Percentiles rank a stretch among this genome's conserved stretches.
phyloP scores from a whole-genome alignment of 257 asterid genomes.

The Cinchona pubescens region DNA sequence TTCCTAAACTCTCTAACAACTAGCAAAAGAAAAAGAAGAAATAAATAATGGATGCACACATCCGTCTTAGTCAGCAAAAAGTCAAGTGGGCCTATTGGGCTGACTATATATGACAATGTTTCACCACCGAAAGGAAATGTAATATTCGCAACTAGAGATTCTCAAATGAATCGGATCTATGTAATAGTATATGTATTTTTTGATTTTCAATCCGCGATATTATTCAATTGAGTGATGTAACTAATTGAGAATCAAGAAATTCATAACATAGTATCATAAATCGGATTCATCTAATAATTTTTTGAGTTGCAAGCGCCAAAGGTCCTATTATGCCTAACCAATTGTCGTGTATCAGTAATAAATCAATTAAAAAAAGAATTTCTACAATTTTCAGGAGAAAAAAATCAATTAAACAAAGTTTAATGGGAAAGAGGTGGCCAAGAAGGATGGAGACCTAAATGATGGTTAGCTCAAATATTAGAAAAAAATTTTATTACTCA shows the following conservation, averaged over 20 bases:
- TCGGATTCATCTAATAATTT: no score
- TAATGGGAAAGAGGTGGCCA: not conserved
- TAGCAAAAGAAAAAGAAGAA: not conserved
- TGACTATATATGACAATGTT: slow-evolving; percentile 28
- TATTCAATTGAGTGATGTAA: no score
- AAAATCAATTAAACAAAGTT: not conserved
- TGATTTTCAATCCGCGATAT: no score
- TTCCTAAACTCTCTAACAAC: not conserved
- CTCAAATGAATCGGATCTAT: no score
- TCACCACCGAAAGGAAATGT: slow-evolving; percentile 47
- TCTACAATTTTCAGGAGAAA: no score
- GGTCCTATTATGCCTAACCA: slow-evolving; percentile 17
- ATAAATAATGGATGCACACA: not conserved
- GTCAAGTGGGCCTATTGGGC: slow-evolving; percentile 40
- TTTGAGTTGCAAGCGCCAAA: slow-evolving; percentile 25
- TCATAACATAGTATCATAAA: no score
- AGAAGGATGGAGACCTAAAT: not conserved
- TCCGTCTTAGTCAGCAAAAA: slow-evolving; percentile 14
- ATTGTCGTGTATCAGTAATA: not conserved
- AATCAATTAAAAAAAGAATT: not conserved
- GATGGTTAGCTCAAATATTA: no score
- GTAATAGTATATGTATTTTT: no score
- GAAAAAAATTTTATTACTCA: no score
- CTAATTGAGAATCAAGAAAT: no score
- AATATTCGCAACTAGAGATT: no score